Evolutionary conservation across 768 basidiomycete genomes (phyloP).

Genomic region (Psilocybe cubensis): DNA sequence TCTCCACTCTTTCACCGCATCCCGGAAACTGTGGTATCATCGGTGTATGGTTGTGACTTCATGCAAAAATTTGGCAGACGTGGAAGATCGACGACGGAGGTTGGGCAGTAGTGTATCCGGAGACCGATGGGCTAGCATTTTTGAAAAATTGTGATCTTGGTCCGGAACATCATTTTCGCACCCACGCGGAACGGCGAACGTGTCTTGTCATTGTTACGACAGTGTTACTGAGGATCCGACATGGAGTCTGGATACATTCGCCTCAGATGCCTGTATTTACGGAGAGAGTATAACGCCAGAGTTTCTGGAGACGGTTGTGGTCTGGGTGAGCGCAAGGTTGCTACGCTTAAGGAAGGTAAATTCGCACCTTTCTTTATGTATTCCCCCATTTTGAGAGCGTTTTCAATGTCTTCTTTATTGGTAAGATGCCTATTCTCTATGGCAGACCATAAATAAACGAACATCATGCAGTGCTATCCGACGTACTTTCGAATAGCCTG

Average conservation of each 20-base stretch:
- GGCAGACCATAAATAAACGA: background rate
- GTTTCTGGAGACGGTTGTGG: slow-evolving; percentile 58
- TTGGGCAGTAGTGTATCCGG: no score
- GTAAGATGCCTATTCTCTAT: slow-evolving; percentile 71
- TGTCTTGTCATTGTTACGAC: slow-evolving; percentile 12
- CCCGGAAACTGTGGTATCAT: no score
- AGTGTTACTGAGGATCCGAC: slow-evolving; percentile 15
- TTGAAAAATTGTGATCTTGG: no score
- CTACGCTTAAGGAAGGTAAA: background rate
- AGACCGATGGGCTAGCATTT: no score
- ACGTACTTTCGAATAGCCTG: slow-evolving; percentile 72
- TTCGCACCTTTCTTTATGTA: slow-evolving; percentile 81
- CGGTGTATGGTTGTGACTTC: no score
- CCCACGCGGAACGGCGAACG: slow-evolving; percentile 5
- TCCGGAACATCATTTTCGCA: background rate
- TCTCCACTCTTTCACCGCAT: no score
- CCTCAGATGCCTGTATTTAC: slow-evolving; percentile 83
- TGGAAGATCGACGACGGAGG: no score
- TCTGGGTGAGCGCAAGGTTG: background rate
- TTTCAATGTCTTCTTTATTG: slow-evolving; percentile 74
- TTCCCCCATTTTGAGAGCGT: slow-evolving; percentile 73
- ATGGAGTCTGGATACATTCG: slow-evolving; percentile 60
- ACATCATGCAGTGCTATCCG: slow-evolving; percentile 1
- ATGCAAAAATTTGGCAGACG: no score
- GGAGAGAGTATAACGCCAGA: slow-evolving; percentile 77